Percentiles rank a stretch among this genome's conserved stretches.
Conservation (phyloP, 2,329 filamentous ascomycete genomes). For the Chaetoscypha palmicola region DNA sequence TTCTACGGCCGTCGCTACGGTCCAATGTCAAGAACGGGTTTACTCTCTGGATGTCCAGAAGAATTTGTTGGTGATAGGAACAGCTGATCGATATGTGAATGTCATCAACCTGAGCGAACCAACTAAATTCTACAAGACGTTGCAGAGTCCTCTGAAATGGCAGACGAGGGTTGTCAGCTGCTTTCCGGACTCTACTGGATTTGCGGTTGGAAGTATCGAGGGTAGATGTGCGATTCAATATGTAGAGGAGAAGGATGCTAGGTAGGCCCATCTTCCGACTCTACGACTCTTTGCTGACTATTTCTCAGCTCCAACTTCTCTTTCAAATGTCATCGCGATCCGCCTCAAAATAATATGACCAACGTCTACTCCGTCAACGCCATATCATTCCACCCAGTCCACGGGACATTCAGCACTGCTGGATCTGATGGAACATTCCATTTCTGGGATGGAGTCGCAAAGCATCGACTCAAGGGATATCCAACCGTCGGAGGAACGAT, state of each 20-base stretch:
- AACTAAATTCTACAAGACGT: conserved; percentile 87
- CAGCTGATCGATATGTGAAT: conserved; percentile 93
- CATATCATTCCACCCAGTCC: conserved; percentile 93
- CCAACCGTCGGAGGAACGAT: conserved; percentile 80
- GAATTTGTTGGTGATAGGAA: conserved; percentile 83
- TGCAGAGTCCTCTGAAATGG: conserved; percentile 96
- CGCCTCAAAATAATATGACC: conserved; percentile 64
- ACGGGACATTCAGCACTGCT: conserved; percentile 97
- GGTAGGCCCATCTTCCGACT: conserved; percentile 36
- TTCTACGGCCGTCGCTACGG: conserved; percentile 54
- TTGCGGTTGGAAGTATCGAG: conserved; percentile 93
- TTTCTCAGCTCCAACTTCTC: conserved; percentile 76
- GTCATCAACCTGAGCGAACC: conserved; percentile 87
- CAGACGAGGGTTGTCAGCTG: conserved; percentile 94
- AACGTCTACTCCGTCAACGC: conserved; percentile 95
- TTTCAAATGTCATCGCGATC: conserved; percentile 96
- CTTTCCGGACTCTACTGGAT: conserved; percentile 85
- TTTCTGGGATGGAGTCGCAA: conserved; percentile 92
- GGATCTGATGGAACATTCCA: conserved; percentile 95
- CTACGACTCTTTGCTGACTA: conserved; percentile 9
- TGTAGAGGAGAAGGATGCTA: conserved; percentile 88
- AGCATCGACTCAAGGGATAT: conserved; percentile 85
- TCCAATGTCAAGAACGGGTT: conserved; percentile 67
- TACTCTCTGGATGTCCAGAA: conserved; percentile 91
- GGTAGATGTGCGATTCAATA: conserved; percentile 97